These are phyloP conservation scores for Arthrinium phaeospermum DNA, from an alignment of 2,329 filamentous ascomycete species.

Conservation along the genomic window DNA sequence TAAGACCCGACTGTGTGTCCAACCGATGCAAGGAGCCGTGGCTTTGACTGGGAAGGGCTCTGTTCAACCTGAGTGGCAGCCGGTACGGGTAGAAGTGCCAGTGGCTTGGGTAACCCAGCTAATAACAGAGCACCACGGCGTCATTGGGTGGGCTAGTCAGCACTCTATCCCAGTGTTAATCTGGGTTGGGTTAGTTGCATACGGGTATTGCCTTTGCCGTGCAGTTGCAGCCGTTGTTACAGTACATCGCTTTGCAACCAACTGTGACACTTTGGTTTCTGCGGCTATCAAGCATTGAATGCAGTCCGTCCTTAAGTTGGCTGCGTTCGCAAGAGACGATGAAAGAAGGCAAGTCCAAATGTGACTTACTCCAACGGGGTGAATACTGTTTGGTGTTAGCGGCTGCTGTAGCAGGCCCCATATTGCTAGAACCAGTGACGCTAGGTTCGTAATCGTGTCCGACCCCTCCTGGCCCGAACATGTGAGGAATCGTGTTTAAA, in stretches of 20 bases:
- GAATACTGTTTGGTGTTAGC: not conserved
- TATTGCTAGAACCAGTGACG: not conserved
- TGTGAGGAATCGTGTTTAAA: not conserved
- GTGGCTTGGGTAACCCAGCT: not conserved
- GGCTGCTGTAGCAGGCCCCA: not conserved
- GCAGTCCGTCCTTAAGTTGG: not conserved
- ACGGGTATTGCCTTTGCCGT: not conserved
- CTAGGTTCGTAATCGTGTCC: constrained; percentile 1
- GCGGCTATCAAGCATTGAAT: too few species aligned
- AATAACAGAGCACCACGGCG: too few species aligned
- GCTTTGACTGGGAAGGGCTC: not conserved
- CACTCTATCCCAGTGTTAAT: not conserved
- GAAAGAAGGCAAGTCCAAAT: not conserved
- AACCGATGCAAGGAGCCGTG: not conserved
- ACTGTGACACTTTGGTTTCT: too few species aligned
- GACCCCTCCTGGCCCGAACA: not conserved
- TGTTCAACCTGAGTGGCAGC: not conserved
- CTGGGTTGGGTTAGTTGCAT: not conserved
- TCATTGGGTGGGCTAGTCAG: not conserved
- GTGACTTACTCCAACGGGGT: not conserved
- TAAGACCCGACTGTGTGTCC: not conserved
- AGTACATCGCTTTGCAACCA: not conserved
- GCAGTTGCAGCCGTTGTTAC: not conserved
- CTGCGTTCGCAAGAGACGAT: not conserved
- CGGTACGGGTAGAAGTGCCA: not conserved